These are phyloP conservation scores for Spergularia marina DNA, from an alignment of 148 eudicot species.

Conservation along the genomic window DNA sequence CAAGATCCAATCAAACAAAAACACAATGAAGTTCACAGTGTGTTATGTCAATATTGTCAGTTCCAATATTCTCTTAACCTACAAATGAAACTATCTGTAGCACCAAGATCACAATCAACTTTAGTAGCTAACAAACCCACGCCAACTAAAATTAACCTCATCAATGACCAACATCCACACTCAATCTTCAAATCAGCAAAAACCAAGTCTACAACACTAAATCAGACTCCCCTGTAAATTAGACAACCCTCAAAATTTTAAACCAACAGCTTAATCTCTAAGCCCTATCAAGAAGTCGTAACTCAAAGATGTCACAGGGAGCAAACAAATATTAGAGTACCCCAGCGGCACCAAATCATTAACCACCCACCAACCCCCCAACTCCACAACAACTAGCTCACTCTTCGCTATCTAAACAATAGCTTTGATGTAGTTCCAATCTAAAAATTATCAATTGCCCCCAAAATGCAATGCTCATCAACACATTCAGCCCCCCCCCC, in stretches of 20 bases:
- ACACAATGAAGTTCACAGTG: too few species aligned
- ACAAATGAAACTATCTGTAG: too few species aligned
- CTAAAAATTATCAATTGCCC: too few species aligned
- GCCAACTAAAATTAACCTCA: not conserved
- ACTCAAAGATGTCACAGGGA: not conserved
- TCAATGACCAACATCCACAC: not conserved
- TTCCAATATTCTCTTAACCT: too few species aligned
- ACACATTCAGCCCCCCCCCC: not conserved
- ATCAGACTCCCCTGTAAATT: too few species aligned
- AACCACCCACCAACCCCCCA: not conserved
- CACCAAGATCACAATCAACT: too few species aligned
- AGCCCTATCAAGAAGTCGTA: not conserved
- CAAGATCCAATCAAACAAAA: too few species aligned
- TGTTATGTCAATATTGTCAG: too few species aligned
- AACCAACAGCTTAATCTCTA: not conserved
- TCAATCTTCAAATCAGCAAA: not conserved
- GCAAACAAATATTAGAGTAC: not conserved
- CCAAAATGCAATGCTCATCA: too few species aligned
- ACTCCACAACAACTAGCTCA: not conserved
- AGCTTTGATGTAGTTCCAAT: too few species aligned
- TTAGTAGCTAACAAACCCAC: too few species aligned
- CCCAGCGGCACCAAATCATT: not conserved
- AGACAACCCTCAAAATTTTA: too few species aligned
- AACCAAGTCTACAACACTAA: not conserved
- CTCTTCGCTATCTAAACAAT: not conserved